Percentiles rank a stretch among this genome's conserved stretches.
Conservation (phyloP, 345 rosid species). For the Citrus trifoliata region DNA sequence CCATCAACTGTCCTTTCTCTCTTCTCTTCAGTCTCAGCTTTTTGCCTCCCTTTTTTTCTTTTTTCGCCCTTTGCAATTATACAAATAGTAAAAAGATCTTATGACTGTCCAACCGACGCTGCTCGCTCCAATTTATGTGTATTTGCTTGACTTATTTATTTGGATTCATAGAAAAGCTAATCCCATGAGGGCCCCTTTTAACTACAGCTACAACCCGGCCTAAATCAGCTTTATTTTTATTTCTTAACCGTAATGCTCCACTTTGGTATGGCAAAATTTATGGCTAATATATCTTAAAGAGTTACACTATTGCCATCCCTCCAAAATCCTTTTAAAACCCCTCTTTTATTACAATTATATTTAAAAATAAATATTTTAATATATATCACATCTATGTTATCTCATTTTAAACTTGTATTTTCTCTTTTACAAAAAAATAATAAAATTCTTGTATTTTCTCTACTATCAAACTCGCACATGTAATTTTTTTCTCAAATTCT, state of each 20-base stretch:
- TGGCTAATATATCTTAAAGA: background rate
- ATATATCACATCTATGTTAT: too few relatives aligned
- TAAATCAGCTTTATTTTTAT: background rate
- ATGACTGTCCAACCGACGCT: background rate
- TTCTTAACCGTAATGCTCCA: background rate
- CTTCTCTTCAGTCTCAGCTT: background rate
- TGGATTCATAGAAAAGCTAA: background rate
- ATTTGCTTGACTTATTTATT: conserved; percentile 2
- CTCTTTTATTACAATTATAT: too few relatives aligned
- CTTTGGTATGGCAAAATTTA: background rate
- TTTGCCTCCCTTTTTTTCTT: background rate
- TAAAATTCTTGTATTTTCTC: too few relatives aligned
- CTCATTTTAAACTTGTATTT: too few relatives aligned
- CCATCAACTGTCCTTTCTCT: conserved; percentile 20
- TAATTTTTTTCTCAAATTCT: too few relatives aligned
- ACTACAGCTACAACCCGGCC: background rate
- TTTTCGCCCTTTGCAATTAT: background rate
- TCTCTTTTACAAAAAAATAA: too few relatives aligned
- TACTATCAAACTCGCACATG: too few relatives aligned
- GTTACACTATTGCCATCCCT: too few relatives aligned
- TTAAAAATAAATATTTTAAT: too few relatives aligned
- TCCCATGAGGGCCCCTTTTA: conserved; percentile 10
- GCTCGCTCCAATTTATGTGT: background rate
- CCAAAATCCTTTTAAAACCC: too few relatives aligned
- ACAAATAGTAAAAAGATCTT: background rate